Evolutionary conservation across 495 filamentous ascomycete species (phyloP).

Genomic region (Xylaria intraflava): DNA sequence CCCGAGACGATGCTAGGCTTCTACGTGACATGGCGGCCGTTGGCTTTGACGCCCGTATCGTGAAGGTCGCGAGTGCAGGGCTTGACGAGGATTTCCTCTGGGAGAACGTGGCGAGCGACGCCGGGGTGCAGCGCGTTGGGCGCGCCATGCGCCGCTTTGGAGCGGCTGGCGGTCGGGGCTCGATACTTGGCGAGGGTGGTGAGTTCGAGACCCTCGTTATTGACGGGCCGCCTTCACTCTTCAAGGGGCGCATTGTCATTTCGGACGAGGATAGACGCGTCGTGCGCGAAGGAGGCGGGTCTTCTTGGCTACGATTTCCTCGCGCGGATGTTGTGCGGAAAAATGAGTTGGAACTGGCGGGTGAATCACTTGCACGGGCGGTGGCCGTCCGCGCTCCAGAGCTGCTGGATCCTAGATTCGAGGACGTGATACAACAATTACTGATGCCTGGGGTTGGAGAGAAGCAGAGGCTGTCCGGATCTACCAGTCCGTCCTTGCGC

Average conservation of each 20-base stretch:
- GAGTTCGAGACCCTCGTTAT: conserved; percentile 94
- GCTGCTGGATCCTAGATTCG: conserved; percentile 44
- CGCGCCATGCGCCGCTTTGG: conserved; percentile 65
- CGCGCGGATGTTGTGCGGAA: conserved; percentile 53
- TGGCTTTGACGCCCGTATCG: conserved; percentile 74
- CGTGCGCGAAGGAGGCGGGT: conserved; percentile 63
- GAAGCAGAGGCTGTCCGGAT: neutral
- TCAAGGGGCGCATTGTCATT: conserved; percentile 64
- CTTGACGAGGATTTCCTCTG: conserved; percentile 77
- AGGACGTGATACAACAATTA: conserved; percentile 5
- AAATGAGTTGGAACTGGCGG: conserved; percentile 18
- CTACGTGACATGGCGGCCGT: conserved; percentile 73
- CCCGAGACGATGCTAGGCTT: conserved; percentile 41
- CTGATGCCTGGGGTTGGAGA: conserved; percentile 3
- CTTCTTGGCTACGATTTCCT: conserved; percentile 54
- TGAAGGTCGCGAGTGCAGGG: conserved; percentile 91
- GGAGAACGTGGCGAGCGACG: conserved; percentile 61
- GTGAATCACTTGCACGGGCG: conserved; percentile 2
- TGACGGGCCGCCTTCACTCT: conserved; percentile 66
- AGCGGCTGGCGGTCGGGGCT: conserved; percentile 48
- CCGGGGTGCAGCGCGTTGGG: conserved; percentile 47
- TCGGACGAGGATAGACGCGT: conserved; percentile 45
- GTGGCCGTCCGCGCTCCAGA: conserved; percentile 38
- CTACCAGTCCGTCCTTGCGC: neutral
- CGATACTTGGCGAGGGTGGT: conserved; percentile 84